Evolutionary conservation across 352 stramenopile species (phyloP).

Genomic region (Globisporangium nagaii): DNA sequence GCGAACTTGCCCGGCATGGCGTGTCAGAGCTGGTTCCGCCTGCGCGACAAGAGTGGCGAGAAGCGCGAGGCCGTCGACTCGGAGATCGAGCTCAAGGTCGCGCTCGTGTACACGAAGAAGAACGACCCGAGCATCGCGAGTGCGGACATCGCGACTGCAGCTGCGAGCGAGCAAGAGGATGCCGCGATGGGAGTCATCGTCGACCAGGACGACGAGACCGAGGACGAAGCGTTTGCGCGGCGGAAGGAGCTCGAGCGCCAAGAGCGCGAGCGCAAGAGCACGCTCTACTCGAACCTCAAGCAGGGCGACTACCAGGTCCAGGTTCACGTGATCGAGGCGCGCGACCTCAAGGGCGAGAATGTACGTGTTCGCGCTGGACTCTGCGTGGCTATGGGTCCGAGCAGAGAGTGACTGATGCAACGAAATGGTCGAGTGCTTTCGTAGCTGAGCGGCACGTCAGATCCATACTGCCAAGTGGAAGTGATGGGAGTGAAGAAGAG

Average conservation of each 20-base stretch:
- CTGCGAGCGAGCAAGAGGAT: slow-evolving; percentile 11
- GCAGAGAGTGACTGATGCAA: background rate
- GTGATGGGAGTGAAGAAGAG: slow-evolving; percentile 68
- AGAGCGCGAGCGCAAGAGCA: slow-evolving; percentile 43
- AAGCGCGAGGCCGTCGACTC: slow-evolving; percentile 20
- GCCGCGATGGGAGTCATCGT: slow-evolving; percentile 26
- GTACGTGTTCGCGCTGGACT: too few relatives aligned
- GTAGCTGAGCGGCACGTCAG: slow-evolving; percentile 79
- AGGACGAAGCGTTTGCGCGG: slow-evolving; percentile 42
- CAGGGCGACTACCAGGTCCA: slow-evolving; percentile 83
- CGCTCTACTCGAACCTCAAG: slow-evolving; percentile 43
- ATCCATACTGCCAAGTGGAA: slow-evolving; percentile 85
- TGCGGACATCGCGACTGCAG: slow-evolving; percentile 7
- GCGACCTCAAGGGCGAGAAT: slow-evolving; percentile 87
- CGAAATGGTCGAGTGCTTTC: background rate
- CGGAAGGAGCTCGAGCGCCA: slow-evolving; percentile 38
- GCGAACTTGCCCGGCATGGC: slow-evolving; percentile 49
- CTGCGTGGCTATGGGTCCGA: too few relatives aligned
- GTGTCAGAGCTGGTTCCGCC: slow-evolving; percentile 49
- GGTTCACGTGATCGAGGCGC: slow-evolving; percentile 83
- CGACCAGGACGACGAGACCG: slow-evolving; percentile 76
- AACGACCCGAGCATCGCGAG: slow-evolving; percentile 37
- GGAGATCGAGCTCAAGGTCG: slow-evolving; percentile 62
- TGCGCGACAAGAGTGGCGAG: slow-evolving; percentile 46
- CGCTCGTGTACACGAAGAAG: slow-evolving; percentile 55